Conservation (phyloP, 208 protist genomes). For the Strigomonas oncopelti region DNA sequence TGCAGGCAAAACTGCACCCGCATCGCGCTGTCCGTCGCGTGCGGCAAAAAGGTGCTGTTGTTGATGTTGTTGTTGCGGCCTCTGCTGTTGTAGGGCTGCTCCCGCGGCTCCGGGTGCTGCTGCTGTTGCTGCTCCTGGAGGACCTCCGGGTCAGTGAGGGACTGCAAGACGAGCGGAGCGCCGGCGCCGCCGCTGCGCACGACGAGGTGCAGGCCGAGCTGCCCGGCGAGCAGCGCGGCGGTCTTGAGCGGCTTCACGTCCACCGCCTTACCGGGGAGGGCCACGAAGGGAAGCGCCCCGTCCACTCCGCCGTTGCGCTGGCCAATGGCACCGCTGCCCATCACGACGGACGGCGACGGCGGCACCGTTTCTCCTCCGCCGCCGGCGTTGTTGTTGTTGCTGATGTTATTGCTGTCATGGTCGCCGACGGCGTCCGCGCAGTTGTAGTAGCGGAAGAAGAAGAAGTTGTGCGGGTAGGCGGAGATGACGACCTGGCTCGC, state of each 20-base stretch:
- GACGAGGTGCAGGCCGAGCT: slow-evolving; percentile 44
- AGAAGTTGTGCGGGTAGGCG: slow-evolving; percentile 4
- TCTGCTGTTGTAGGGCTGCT: slow-evolving; percentile 5
- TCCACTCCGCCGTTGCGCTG: background rate
- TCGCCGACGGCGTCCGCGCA: background rate
- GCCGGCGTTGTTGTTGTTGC: background rate
- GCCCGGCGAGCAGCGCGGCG: slow-evolving; percentile 39
- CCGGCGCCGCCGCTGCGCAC: slow-evolving; percentile 31
- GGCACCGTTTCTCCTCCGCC: background rate
- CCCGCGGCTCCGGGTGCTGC: background rate
- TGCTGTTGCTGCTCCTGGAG: background rate
- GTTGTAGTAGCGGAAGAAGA: slow-evolving; percentile 10
- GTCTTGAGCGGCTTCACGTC: slow-evolving; percentile 61
- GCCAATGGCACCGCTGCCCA: background rate
- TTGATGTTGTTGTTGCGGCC: background rate
- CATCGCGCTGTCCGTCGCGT: background rate
- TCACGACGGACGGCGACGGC: slow-evolving; percentile 2
- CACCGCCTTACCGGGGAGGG: slow-evolving; percentile 50
- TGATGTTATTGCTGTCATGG: too few species aligned
- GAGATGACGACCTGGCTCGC: slow-evolving; percentile 7
- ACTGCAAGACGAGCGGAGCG: slow-evolving; percentile 32
- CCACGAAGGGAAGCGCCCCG: slow-evolving; percentile 2
- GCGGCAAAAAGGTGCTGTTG: background rate
- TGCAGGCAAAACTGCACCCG: slow-evolving; percentile 5
- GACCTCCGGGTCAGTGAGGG: slow-evolving; percentile 18